Evolutionary conservation across 1,284 basidiomycete species (phyloP).

Genomic region (Apiotrichum siamense): DNA sequence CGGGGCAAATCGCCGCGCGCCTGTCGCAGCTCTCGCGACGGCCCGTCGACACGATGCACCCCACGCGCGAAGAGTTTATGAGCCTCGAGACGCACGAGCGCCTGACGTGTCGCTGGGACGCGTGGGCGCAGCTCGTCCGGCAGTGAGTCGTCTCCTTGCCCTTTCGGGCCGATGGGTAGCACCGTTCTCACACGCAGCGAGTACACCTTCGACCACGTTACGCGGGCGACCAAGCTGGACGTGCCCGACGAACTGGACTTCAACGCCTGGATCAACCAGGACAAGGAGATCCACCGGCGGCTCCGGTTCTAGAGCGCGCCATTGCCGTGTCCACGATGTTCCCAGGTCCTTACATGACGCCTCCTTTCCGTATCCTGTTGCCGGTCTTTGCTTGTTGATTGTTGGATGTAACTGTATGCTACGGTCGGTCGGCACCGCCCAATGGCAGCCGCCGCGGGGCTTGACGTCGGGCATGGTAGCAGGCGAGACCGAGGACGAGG

Average conservation of each 20-base stretch:
- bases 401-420: too few relatives aligned
- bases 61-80: slow-evolving; percentile 26
- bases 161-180: too few relatives aligned
- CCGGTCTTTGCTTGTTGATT: too few relatives aligned
- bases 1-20: slow-evolving; percentile 22
- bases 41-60: slow-evolving; percentile 24
- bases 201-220: slow-evolving; percentile 11
- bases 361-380: too few relatives aligned
- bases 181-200: slow-evolving; percentile 4
- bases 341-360: too few relatives aligned
- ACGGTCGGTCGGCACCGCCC: too few relatives aligned
- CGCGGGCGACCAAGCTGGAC: slow-evolving; percentile 8
- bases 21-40: slow-evolving; percentile 22
- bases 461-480: too few relatives aligned
- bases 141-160: slow-evolving; percentile 4
- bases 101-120: slow-evolving; percentile 14
- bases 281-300: slow-evolving; percentile 3
- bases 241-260: slow-evolving; percentile 22
- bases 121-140: slow-evolving; percentile 15
- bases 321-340: too few relatives aligned
- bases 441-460: too few relatives aligned
- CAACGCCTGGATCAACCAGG: slow-evolving; percentile 20
- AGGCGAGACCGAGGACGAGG: too few relatives aligned
- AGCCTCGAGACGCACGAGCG: slow-evolving; percentile 18
- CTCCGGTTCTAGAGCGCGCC: slow-evolving; percentile 8